phyloP scores from a whole-genome alignment of 1,284 basidiomycete species.

The Moniliella sp. region DNA sequence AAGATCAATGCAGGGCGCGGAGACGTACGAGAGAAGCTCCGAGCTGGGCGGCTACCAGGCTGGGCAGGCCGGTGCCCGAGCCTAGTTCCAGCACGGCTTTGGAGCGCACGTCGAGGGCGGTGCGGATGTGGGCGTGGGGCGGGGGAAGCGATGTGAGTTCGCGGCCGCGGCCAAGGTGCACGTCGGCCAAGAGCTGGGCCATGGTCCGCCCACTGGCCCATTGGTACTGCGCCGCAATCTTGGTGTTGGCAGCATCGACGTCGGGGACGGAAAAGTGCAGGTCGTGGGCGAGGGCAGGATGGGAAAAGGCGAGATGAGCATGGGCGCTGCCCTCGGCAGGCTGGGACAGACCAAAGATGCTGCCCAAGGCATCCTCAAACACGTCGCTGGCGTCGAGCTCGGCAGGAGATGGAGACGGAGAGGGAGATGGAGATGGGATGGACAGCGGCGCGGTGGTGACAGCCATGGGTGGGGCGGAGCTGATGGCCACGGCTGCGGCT shows the following conservation, averaged over 20 bases:
- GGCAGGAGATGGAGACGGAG: no score
- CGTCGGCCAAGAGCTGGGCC: background rate
- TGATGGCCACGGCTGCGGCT: no score
- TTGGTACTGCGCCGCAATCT: background rate
- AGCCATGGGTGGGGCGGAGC: no score
- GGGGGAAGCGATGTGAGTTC: background rate
- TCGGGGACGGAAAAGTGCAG: background rate
- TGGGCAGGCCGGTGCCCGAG: background rate
- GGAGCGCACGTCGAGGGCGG: background rate
- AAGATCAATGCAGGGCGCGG: background rate
- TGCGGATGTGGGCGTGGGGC: no score
- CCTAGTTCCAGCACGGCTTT: background rate
- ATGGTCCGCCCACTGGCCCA: background rate
- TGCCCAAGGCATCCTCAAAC: background rate
- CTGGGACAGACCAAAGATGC: background rate
- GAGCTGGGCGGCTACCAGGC: background rate
- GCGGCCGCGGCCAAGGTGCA: background rate
- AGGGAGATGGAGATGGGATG: no score
- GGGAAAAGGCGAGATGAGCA: background rate
- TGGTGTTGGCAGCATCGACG: background rate
- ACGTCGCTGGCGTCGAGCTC: background rate
- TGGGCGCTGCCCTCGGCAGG: background rate
- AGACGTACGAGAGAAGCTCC: background rate
- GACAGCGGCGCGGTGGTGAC: no score
- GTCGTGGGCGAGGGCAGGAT: background rate